These are phyloP conservation scores for Phalaenopsis aphrodite DNA, from an alignment of 106 monocot genomes.

Conservation along the genomic window DNA sequence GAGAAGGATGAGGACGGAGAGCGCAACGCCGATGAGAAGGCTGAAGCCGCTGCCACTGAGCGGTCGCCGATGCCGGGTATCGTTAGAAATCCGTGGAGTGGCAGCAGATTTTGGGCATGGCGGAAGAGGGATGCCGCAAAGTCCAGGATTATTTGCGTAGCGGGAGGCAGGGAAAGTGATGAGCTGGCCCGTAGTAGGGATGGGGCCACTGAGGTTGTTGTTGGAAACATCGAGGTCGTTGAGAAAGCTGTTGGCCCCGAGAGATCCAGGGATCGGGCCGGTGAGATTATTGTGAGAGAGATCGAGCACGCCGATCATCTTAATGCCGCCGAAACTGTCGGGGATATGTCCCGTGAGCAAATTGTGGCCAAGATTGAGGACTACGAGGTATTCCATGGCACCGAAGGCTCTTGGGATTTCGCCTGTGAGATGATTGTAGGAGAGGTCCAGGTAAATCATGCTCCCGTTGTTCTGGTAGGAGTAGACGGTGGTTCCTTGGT, in stretches of 20 bases:
- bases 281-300: constrained; percentile 63
- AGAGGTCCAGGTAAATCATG: constrained; percentile 68
- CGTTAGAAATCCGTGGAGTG: background rate
- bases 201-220: constrained; percentile 65
- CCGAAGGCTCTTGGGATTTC: constrained; percentile 52
- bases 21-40: constrained; percentile 43
- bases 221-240: constrained; percentile 73
- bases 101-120: constrained; percentile 22
- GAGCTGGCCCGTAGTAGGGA: constrained; percentile 65
- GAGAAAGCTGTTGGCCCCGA: constrained; percentile 41
- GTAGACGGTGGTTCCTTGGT: constrained; percentile 50
- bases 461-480: constrained; percentile 42
- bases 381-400: constrained; percentile 43
- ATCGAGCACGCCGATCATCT: constrained; percentile 39
- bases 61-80: background rate
- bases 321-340: constrained; percentile 32
- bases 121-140: constrained; percentile 67
- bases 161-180: constrained; percentile 53
- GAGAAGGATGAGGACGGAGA: constrained; percentile 38
- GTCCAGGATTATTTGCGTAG: constrained; percentile 62
- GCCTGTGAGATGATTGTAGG: constrained; percentile 51
- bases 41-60: constrained; percentile 18
- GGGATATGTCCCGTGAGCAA: constrained; percentile 55
- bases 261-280: constrained; percentile 43
- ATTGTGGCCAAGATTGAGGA: constrained; percentile 74